A percentile compares a stretch with the other conserved stretches of the same genome.
These are phyloP conservation scores for Bisporella sp. DNA, from an alignment of 2,329 filamentous ascomycete species.

Conservation along the genomic window DNA sequence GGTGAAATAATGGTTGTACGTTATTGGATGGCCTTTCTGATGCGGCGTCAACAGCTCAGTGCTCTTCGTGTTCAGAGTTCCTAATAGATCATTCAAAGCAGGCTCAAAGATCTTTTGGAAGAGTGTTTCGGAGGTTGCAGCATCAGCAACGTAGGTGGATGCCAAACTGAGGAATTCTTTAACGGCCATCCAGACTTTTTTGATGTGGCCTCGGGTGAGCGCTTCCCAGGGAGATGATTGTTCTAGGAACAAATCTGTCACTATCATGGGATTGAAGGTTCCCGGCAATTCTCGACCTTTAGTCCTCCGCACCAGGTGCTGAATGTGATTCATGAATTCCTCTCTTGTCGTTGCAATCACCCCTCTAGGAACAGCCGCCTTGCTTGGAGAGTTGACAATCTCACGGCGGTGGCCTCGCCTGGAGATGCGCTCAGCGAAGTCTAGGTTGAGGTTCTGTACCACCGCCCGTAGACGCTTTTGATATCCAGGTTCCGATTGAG, in stretches of 20 bases:
- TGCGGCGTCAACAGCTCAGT: conserved; percentile 37
- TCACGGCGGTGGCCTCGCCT: conserved; percentile 33
- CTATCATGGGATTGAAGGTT: conserved; percentile 37
- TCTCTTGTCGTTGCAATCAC: conserved; percentile 4
- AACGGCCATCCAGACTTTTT: conserved; percentile 10
- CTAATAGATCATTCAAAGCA: neutral
- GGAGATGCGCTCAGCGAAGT: conserved; percentile 18
- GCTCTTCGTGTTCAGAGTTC: conserved; percentile 28
- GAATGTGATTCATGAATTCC: neutral
- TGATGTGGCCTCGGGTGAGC: conserved; percentile 5
- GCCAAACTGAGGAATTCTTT: conserved; percentile 29
- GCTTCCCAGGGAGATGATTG: conserved; percentile 8
- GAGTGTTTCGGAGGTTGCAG: conserved; percentile 18
- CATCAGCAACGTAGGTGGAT: conserved; percentile 13
- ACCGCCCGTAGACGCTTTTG: conserved; percentile 8
- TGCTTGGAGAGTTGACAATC: conserved; percentile 19
- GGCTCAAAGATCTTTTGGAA: conserved; percentile 4
- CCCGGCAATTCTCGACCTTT: conserved; percentile 7
- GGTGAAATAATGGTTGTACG: conserved; percentile 18
- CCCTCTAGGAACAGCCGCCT: neutral
- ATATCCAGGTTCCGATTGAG: conserved; percentile 7
- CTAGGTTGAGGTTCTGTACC: conserved; percentile 11
- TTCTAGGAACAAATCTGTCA: conserved; percentile 27
- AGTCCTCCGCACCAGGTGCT: neutral
- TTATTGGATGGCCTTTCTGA: conserved; percentile 5